Evolutionary conservation across 495 filamentous ascomycete species (phyloP).

Genomic region (Darksidea phi): DNA sequence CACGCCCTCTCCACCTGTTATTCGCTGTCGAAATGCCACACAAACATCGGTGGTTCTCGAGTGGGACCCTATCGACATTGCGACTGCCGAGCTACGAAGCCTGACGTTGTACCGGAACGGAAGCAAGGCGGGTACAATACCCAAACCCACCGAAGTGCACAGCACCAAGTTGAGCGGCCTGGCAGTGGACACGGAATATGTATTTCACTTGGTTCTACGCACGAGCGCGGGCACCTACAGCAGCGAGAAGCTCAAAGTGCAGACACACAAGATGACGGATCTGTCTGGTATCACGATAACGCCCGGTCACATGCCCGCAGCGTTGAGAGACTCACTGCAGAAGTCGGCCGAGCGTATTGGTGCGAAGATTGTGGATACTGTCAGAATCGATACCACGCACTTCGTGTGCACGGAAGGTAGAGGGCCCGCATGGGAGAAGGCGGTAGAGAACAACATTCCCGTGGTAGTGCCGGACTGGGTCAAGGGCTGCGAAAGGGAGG

Average conservation of each 20-base stretch:
- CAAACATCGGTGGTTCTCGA: conserved; percentile 96
- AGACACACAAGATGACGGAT: conserved; percentile 99
- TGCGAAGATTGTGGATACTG: conserved; percentile 83
- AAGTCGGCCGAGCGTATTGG: conserved; percentile 83
- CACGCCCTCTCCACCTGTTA: conserved; percentile 72
- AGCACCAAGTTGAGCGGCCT: conserved; percentile 97
- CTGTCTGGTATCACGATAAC: conserved; percentile 94
- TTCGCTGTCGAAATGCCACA: conserved; percentile 91
- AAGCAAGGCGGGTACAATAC: conserved; percentile 92
- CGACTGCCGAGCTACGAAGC: conserved; percentile 83
- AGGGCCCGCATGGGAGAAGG: conserved; percentile 88
- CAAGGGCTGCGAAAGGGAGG: conserved; percentile 87
- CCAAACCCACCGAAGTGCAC: conserved; percentile 76
- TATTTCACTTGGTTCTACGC: conserved; percentile 86
- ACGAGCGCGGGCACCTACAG: conserved; percentile 85
- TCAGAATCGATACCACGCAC: conserved; percentile 96
- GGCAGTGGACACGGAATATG: conserved; percentile 91
- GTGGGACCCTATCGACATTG: conserved; percentile 93
- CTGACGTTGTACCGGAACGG: conserved; percentile 92
- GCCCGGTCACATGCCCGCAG: conserved; percentile 76
- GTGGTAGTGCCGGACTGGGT: conserved; percentile 98
- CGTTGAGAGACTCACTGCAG: conserved; percentile 69
- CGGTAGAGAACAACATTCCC: conserved; percentile 95
- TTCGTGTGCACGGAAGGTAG: conserved; percentile 97
- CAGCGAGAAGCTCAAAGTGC: conserved; percentile 78